Percentiles rank a stretch among this genome's conserved stretches.
These are phyloP conservation scores for Aspergillus latus DNA, from an alignment of 2,329 filamentous ascomycete species.

Conservation along the genomic window DNA sequence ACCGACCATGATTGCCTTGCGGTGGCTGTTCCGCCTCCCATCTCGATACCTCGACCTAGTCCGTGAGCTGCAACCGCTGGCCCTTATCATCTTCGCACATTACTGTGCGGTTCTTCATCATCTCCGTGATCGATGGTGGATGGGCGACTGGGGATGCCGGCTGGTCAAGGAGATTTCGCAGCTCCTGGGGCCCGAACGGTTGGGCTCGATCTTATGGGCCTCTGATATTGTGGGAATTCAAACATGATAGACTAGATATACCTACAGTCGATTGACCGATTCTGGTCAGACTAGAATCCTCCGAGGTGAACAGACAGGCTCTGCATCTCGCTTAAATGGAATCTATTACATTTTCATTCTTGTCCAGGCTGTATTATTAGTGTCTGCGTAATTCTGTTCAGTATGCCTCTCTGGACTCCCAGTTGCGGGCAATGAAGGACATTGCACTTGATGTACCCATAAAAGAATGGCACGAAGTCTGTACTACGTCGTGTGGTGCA, in stretches of 20 bases:
- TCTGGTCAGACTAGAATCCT: too few species aligned
- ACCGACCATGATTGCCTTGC: constrained; percentile 7
- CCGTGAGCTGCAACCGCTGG: constrained; percentile 4
- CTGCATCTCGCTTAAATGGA: background rate
- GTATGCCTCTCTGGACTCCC: too few species aligned
- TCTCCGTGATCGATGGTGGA: constrained; percentile 16
- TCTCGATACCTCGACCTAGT: constrained; percentile 6
- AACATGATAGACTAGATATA: background rate
- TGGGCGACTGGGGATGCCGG: constrained; percentile 7
- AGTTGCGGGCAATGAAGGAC: too few species aligned
- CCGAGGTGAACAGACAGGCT: background rate
- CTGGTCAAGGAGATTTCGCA: constrained; percentile 13
- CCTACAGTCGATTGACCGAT: too few species aligned
- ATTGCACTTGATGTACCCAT: too few species aligned
- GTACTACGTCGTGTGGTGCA: too few species aligned
- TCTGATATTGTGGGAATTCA: constrained; percentile 4
- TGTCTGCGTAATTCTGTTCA: too few species aligned
- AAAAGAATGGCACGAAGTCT: too few species aligned
- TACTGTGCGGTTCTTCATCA: constrained; percentile 15
- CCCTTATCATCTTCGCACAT: constrained; percentile 13
- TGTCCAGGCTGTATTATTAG: background rate
- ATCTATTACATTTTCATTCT: background rate
- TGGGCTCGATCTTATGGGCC: constrained; percentile 2
- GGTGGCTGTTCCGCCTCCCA: constrained; percentile 11
- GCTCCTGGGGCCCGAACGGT: constrained; percentile 17